Evolutionary conservation across 177 flowering plant species (phyloP).

Genomic region (Telopea speciosissima): DNA sequence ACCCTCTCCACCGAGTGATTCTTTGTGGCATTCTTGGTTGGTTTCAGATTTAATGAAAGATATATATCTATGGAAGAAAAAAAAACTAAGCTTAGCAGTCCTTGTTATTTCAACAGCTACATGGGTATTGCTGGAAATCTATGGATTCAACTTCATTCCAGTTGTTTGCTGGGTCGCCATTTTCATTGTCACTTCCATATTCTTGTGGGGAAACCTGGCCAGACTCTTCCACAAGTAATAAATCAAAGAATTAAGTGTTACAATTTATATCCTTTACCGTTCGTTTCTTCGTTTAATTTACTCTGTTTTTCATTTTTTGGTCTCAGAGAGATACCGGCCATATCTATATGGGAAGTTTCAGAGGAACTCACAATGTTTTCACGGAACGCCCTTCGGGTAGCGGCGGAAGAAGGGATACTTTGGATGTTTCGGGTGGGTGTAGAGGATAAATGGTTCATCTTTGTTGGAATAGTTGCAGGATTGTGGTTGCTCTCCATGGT

Average conservation of each 20-base stretch:
- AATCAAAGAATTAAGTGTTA: too few species aligned
- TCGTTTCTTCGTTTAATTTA: too few species aligned
- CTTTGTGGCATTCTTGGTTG: too few species aligned
- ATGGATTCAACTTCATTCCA: conserved; percentile 42
- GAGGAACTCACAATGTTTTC: conserved; percentile 25
- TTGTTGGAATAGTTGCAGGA: conserved; percentile 25
- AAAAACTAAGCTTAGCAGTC: conserved; percentile 27
- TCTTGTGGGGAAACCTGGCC: conserved; percentile 36
- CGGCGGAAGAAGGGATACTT: conserved; percentile 28
- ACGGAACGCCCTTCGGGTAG: conserved; percentile 11
- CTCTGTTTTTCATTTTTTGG: neutral
- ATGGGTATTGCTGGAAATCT: conserved; percentile 48
- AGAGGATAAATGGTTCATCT: conserved; percentile 42
- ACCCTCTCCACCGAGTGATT: too few species aligned
- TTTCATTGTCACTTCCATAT: conserved; percentile 22
- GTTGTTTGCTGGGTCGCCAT: conserved; percentile 48
- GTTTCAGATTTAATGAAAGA: conserved; percentile 29
- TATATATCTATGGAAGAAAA: conserved; percentile 54
- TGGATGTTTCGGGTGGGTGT: conserved; percentile 40
- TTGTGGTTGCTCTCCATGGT: conserved; percentile 37
- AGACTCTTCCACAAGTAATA: conserved; percentile 48
- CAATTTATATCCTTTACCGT: too few species aligned
- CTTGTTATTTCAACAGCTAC: conserved; percentile 30
- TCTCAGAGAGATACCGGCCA: conserved; percentile 32
- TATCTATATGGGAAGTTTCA: conserved; percentile 31